Evolutionary conservation across 345 rosid species (phyloP).

Genomic region (Eucalyptus cloeziana): DNA sequence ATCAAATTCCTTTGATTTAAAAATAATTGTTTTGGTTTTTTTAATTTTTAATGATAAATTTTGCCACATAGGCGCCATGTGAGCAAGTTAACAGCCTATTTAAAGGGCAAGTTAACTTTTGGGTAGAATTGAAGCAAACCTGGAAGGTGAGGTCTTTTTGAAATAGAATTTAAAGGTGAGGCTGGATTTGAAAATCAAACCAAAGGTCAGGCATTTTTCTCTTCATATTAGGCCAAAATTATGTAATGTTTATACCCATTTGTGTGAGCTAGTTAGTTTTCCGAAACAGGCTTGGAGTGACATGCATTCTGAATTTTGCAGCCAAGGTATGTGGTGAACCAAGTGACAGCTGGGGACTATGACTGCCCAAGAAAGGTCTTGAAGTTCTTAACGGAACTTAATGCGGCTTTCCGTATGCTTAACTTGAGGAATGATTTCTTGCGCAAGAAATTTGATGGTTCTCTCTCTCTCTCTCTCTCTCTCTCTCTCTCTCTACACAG

Average conservation of each 20-base stretch:
- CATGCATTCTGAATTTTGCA: constrained; percentile 5
- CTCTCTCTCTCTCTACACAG: not conserved
- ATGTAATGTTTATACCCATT: not conserved
- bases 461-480: not conserved
- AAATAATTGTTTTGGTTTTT: not conserved
- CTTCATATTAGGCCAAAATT: not conserved
- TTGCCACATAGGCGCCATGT: not conserved
- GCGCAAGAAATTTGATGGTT: constrained; percentile 95
- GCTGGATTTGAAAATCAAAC: not conserved
- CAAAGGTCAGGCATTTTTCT: not conserved
- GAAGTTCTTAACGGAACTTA: constrained; percentile 80
- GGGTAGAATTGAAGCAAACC: not conserved
- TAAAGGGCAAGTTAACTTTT: not conserved
- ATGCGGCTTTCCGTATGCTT: constrained; percentile 85
- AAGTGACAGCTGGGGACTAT: constrained; percentile 83
- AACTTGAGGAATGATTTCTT: constrained; percentile 93
- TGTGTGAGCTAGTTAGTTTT: not conserved
- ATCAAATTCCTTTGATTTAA: not conserved
- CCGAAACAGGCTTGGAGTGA: not conserved
- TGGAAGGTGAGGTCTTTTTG: not conserved
- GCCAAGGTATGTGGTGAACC: constrained; percentile 93
- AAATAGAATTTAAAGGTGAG: not conserved
- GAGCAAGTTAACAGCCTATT: not conserved
- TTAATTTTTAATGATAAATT: not conserved
- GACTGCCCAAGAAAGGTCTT: constrained; percentile 86